These are phyloP conservation scores for Piper betle DNA, from an alignment of 164 flowering plant genomes.

Conservation along the genomic window DNA sequence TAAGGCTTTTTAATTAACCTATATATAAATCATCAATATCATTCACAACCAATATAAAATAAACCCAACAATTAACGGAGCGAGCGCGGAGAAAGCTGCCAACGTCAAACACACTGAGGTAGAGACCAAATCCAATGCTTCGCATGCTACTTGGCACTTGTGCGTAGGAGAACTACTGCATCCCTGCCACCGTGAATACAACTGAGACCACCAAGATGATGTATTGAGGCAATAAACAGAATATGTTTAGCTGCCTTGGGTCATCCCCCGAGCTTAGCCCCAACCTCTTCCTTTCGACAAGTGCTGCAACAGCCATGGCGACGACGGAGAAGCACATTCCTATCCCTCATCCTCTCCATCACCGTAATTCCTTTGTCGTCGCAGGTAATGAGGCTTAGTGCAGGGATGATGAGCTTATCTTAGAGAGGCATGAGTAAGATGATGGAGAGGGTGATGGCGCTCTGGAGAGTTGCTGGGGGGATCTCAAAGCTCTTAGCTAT, in stretches of 20 bases:
- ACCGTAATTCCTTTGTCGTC: slow-evolving; percentile 48
- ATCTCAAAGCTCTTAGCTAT: slow-evolving; percentile 57
- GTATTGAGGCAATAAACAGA: slow-evolving; percentile 95
- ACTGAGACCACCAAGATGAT: slow-evolving; percentile 76
- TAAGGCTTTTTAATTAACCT: too few relatives aligned
- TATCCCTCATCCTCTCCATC: slow-evolving; percentile 74
- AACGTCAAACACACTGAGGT: slow-evolving; percentile 87
- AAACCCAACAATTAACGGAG: too few relatives aligned
- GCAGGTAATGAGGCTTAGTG: slow-evolving; percentile 25
- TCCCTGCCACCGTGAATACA: slow-evolving; percentile 89
- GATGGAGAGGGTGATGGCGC: slow-evolving; percentile 70
- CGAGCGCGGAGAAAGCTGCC: slow-evolving; percentile 79
- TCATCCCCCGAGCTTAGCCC: slow-evolving; percentile 13
- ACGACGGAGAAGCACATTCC: slow-evolving; percentile 78
- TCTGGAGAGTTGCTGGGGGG: slow-evolving; percentile 96
- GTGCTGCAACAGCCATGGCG: slow-evolving; percentile 81
- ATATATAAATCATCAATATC: too few relatives aligned
- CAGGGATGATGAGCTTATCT: slow-evolving; percentile 58
- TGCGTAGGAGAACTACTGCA: slow-evolving; percentile 92
- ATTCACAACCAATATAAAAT: too few relatives aligned
- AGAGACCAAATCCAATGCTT: slow-evolving; percentile 82
- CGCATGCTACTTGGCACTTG: slow-evolving; percentile 77
- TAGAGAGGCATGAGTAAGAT: slow-evolving; percentile 84
- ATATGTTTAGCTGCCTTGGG: slow-evolving; percentile 45
- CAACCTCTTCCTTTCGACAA: slow-evolving; percentile 53